Percentiles rank a stretch among this genome's conserved stretches.
These are phyloP conservation scores for Rubia yunnanensis DNA, from an alignment of 257 asterid species.

Conservation along the genomic window DNA sequence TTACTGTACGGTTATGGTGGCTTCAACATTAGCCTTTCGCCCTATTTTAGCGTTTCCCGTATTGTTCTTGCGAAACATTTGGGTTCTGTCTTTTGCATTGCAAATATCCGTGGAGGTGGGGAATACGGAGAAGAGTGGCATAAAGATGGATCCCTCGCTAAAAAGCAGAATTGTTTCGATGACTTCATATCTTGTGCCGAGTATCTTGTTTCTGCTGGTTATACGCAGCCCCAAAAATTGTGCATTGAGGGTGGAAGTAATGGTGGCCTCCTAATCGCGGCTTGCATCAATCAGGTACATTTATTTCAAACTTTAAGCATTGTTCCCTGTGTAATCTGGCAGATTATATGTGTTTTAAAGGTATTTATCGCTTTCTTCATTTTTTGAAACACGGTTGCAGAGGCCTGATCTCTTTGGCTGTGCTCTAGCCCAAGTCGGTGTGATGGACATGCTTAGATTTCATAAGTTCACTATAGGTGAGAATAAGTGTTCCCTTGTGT, in stretches of 20 bases:
- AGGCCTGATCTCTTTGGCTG: conserved; percentile 97
- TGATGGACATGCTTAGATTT: conserved; percentile 97
- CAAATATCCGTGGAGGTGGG: conserved; percentile 97
- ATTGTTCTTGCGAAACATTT: conserved; percentile 58
- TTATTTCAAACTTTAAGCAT: background rate
- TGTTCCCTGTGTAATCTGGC: background rate
- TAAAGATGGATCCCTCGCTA: conserved; percentile 74
- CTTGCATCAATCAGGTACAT: conserved; percentile 83
- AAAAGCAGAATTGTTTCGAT: conserved; percentile 85
- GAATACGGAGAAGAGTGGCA: conserved; percentile 99
- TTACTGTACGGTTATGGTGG: conserved; percentile 86
- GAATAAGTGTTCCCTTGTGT: background rate
- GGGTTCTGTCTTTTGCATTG: conserved; percentile 61
- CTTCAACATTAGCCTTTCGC: conserved; percentile 64
- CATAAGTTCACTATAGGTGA: conserved; percentile 96
- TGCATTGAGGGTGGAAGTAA: conserved; percentile 99
- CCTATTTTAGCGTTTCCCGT: conserved; percentile 55
- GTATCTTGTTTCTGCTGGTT: conserved; percentile 77
- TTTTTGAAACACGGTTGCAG: conserved; percentile 32
- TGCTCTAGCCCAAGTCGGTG: conserved; percentile 98
- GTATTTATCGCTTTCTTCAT: background rate
- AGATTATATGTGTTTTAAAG: background rate
- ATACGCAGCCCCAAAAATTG: conserved; percentile 69
- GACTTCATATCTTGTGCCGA: conserved; percentile 79
- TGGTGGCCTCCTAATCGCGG: conserved; percentile 93